Base-by-base conservation (phyloP, 2,329 filamentous ascomycete species). In the Colletotrichum higginsianum region DNA sequence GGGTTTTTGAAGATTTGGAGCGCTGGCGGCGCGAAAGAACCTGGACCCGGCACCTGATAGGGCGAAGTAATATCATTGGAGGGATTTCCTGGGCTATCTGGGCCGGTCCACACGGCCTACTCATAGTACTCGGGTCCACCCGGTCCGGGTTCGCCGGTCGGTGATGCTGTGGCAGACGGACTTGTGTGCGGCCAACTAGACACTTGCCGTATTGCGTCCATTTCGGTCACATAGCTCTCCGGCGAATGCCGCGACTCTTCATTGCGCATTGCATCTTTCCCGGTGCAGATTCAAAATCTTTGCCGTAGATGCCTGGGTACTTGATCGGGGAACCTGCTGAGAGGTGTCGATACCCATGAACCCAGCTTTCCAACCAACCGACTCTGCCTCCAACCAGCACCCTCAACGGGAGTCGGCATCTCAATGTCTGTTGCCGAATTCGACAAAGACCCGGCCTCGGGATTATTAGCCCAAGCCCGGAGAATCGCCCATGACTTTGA, bases 281-380 rank as follows among this genome's bases (percentile, higher is more conserved):
- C n/a, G 26, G 26, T 18, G 47, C 9, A 16, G 49, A 47, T 11
- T 16, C 6, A 38, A 38, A 7, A 4, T 4, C 23, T 55, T 56
- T 55, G 49, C 16, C 42, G 65, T 23, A 40, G 35, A 42, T 23
- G 42, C 13, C 64, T 49, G 50, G 53, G 53, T 71, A 69, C 69
- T 72, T 72, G 69, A 71, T 62, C 68, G 57, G 57, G 44, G 50
- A 62, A 53, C 56, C 53, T 69, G 52, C 69, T 63, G 49, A 50
- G 52, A 64, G 68, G 26, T 26, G 60, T 50, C 49, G 38, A 57
- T 23, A 58, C 53, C 58, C 69, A 64, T 69, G 60, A 61, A 69
- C 64, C 68, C 26, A 60, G 68, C 64, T 44, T 58, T 66, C 23
- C n/a, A 42, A 7, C 66, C 30, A 56, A 46, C 66, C 30, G 50